Evolutionary conservation across 768 basidiomycete species (phyloP).

Genomic region (Kwoniella heveanensis): DNA sequence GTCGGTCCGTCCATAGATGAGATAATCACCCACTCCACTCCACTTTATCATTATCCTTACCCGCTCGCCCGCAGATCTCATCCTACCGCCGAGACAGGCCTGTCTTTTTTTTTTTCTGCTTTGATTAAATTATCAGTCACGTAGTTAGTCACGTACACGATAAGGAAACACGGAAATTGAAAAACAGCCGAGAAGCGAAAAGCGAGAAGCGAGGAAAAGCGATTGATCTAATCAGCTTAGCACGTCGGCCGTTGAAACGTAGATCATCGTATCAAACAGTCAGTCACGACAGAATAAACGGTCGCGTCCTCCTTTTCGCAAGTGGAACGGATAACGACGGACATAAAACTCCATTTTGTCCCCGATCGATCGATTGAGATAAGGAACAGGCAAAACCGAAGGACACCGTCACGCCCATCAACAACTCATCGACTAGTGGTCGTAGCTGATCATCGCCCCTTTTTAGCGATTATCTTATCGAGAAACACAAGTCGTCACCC

Average conservation of each 20-base stretch:
- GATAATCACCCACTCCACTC: constrained; percentile 1
- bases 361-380: constrained; percentile 1
- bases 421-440: neutral
- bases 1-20: too few relatives aligned
- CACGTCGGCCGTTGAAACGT: too few relatives aligned
- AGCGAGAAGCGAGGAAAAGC: neutral
- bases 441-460: neutral
- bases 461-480: neutral
- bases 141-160: constrained; percentile 2
- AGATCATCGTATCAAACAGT: too few relatives aligned
- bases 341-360: neutral
- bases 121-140: constrained; percentile 2
- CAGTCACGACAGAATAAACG: neutral
- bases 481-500: neutral
- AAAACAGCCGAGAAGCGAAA: constrained; percentile 1
- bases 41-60: neutral
- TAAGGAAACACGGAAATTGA: neutral
- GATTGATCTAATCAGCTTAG: neutral
- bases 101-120: too few relatives aligned
- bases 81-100: too few relatives aligned
- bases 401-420: neutral
- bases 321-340: neutral
- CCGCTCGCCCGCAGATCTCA: neutral
- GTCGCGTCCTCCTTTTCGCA: neutral
- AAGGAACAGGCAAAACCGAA: neutral